Evolutionary conservation across 805 yeast genomes (phyloP), one percentile per base, ranked within the genome.

Genomic region (Suhomyces xylopsoci): DNA sequence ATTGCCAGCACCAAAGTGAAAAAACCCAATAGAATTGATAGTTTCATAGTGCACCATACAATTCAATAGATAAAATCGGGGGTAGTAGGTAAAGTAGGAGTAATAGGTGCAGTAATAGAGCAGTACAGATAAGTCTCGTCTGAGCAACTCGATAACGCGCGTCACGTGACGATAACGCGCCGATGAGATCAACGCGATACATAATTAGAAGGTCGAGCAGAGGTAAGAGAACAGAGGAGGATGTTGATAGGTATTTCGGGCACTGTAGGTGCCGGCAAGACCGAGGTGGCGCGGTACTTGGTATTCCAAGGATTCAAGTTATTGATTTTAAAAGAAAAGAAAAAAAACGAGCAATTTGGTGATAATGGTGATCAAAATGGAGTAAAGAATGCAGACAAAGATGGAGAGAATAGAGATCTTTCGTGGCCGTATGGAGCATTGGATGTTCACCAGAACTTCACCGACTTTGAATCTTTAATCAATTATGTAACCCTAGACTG

Each of bases 221-320:
- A 32, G 36, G 3, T 6, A 28, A 28, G 8, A 6, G 17, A 0
- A 20, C 22, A 20, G n/a, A 12, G 3, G 6, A 7, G 20, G 7
- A 88, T 88, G 96, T 74, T 89, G 42, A 79, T 88, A 22, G 94
- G 93, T 2, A 75, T 88, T 5, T 82, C 92, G 0, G 96, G 96
- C 0, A 79, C 90, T 0, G 61, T 79, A 0, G 76, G 83, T 44
- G 78, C 91, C 14, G 96, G 96, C 0, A 82, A 84, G 59, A 75
- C 82, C 2, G 85, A 83, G 53, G 83, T 85, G 1, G 83, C 83
- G 1, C 68, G 81, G 43, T 87, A 82, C 62, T 70, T 88, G 48
- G 70, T 74, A 3, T 68, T 69, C 45, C 82, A 79, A 53, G 88
- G 87, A 15, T 85, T 84, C 67, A 62, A 63, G 52, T 56, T 63